phyloP scores from a whole-genome alignment of 73 alveolate genomes.

The Durusdinium trenchii region DNA sequence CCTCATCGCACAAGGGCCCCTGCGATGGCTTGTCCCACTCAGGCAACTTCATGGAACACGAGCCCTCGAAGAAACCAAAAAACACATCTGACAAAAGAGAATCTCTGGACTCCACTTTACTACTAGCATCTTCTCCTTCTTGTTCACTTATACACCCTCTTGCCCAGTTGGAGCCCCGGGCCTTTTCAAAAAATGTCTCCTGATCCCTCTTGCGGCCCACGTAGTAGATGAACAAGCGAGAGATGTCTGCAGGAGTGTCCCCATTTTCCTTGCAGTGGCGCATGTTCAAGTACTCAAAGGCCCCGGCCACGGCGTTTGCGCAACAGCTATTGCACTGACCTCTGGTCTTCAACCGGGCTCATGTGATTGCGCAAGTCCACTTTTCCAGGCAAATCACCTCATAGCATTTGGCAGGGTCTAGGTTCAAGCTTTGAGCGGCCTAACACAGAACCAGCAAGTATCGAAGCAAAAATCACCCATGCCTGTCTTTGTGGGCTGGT shows the following conservation, averaged over 20 bases:
- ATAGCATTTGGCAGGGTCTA: not conserved
- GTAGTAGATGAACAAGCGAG: slow-evolving; percentile 63
- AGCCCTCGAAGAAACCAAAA: too few species aligned
- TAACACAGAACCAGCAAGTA: not conserved
- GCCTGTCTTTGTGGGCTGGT: too few species aligned
- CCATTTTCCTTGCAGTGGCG: slow-evolving; percentile 42
- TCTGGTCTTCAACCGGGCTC: slow-evolving; percentile 49
- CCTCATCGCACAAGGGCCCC: not conserved
- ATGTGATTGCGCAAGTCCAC: slow-evolving; percentile 35
- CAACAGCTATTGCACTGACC: slow-evolving; percentile 86
- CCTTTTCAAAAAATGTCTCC: too few species aligned
- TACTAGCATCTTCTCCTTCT: too few species aligned
- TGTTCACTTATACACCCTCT: too few species aligned
- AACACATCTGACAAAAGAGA: too few species aligned
- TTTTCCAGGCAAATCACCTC: not conserved
- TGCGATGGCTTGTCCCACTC: too few species aligned
- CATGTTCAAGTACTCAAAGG: slow-evolving; percentile 89
- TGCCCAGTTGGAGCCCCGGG: too few species aligned
- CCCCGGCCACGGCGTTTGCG: slow-evolving; percentile 91
- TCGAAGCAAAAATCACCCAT: not conserved
- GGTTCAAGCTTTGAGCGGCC: not conserved
- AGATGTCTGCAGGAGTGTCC: slow-evolving; percentile 67
- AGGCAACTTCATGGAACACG: too few species aligned
- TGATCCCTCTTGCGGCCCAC: slow-evolving; percentile 79
- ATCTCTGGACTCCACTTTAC: too few species aligned